Evolutionary conservation across 371 early-diverging fungal genomes (phyloP).

Genomic region (Apophysomyces sp.): DNA sequence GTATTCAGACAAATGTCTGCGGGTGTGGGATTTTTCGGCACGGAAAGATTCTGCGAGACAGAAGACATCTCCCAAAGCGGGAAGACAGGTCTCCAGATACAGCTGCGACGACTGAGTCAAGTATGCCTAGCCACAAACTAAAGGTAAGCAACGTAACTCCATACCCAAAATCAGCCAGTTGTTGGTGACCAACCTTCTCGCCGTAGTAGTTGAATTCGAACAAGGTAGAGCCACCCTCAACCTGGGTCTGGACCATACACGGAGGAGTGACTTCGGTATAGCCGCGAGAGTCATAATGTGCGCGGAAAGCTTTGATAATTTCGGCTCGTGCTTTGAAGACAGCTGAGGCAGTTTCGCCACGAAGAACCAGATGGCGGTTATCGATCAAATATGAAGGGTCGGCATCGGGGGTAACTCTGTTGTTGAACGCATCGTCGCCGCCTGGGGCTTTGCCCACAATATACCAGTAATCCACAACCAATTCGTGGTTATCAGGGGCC

Average conservation of each 20-base stretch:
- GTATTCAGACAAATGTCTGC: constrained; percentile 98
- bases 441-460: constrained; percentile 91
- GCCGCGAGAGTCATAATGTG: constrained; percentile 83
- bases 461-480: constrained; percentile 96
- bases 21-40: constrained; percentile 99
- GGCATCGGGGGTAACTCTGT: constrained; percentile 88
- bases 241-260: constrained; percentile 99
- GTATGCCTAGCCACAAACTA: constrained; percentile 88
- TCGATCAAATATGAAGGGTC: constrained; percentile 89
- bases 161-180: neutral
- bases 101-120: constrained; percentile 99
- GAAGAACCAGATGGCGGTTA: constrained; percentile 96
- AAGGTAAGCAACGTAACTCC: neutral
- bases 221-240: constrained; percentile 99
- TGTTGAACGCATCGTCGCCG: constrained; percentile 92
- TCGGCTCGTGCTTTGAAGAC: constrained; percentile 91
- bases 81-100: constrained; percentile 98
- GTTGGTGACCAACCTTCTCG: constrained; percentile 55
- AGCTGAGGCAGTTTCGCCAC: constrained; percentile 90
- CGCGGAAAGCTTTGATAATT: constrained; percentile 93
- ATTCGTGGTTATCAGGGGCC: constrained; percentile 96
- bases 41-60: constrained; percentile 98
- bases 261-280: constrained; percentile 98
- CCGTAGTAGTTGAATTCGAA: constrained; percentile 99
- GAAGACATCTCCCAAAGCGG: constrained; percentile 96